Evolutionary conservation across 106 monocot genomes (phyloP).

Genomic region (Platanthera zijinensis): DNA sequence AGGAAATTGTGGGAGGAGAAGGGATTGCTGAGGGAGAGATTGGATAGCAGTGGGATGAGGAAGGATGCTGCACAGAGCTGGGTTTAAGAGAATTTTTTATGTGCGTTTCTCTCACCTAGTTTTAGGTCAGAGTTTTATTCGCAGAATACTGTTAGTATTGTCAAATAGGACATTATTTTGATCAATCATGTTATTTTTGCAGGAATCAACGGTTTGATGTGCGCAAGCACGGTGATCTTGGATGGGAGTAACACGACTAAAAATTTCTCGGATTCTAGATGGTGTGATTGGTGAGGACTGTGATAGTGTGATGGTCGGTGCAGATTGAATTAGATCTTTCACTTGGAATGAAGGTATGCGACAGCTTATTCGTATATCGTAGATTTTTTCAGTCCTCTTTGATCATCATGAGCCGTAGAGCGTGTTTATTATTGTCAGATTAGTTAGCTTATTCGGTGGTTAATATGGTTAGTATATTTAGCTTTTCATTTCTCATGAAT

Average conservation of each 20-base stretch:
- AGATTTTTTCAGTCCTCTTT: too few relatives aligned
- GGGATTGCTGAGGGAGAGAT: slow-evolving; percentile 27
- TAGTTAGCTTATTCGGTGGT: too few relatives aligned
- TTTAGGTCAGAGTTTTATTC: not conserved
- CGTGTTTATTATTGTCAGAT: too few relatives aligned
- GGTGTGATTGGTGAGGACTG: not conserved
- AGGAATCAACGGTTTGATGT: too few relatives aligned
- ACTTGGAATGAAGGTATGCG: not conserved
- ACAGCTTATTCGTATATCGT: not conserved
- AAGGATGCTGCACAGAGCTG: slow-evolving; percentile 51
- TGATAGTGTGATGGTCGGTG: not conserved
- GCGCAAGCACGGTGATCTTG: too few relatives aligned
- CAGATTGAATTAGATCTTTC: not conserved
- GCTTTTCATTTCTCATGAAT: too few relatives aligned
- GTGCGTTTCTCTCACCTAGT: not conserved
- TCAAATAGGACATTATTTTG: too few relatives aligned
- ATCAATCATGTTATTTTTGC: too few relatives aligned
- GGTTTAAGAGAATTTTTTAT: slow-evolving; percentile 17
- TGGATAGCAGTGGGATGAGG: slow-evolving; percentile 34
- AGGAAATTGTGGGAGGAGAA: slow-evolving; percentile 57
- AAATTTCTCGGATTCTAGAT: not conserved
- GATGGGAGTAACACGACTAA: too few relatives aligned
- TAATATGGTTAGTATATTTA: too few relatives aligned
- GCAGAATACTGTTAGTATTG: too few relatives aligned
- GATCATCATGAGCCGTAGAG: too few relatives aligned